These are phyloP conservation scores for Phialocephala subalpina DNA, from an alignment of 2,329 filamentous ascomycete genomes.

Conservation along the genomic window DNA sequence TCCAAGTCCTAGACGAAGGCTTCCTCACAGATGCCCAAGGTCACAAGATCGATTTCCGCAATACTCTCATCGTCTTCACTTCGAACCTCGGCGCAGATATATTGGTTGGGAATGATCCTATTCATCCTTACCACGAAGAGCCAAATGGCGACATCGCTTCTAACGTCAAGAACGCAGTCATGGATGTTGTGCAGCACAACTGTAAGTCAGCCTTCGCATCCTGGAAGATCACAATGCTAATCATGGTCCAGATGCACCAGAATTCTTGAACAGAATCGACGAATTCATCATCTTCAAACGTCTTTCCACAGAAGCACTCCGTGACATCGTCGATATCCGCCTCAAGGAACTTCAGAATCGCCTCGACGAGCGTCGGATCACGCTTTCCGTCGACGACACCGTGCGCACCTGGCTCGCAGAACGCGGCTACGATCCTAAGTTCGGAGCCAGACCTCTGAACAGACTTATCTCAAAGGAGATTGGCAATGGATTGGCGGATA, in stretches of 20 bases:
- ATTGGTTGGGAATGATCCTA: constrained; percentile 77
- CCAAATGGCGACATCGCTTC: constrained; percentile 74
- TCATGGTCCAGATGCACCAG: constrained; percentile 69
- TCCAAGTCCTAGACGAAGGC: constrained; percentile 95
- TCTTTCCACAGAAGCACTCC: constrained; percentile 77
- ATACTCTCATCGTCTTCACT: constrained; percentile 95
- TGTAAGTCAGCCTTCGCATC: constrained; percentile 48
- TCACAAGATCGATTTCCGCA: constrained; percentile 95
- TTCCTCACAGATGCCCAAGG: constrained; percentile 96
- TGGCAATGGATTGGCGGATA: constrained; percentile 86
- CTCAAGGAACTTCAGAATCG: constrained; percentile 83
- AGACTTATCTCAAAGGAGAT: constrained; percentile 90
- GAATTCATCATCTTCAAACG: constrained; percentile 97
- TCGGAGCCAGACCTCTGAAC: constrained; percentile 90
- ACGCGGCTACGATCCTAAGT: constrained; percentile 88
- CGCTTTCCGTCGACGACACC: constrained; percentile 71
- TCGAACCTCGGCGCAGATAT: constrained; percentile 95
- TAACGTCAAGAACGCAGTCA: constrained; percentile 79
- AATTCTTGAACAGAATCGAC: constrained; percentile 96
- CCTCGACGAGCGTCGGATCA: constrained; percentile 86
- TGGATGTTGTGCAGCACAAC: constrained; percentile 80
- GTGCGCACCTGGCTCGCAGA: constrained; percentile 90
- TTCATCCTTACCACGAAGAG: constrained; percentile 69
- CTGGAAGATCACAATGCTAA: background rate
- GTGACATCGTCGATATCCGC: constrained; percentile 94